Percentiles rank a stretch among this genome's conserved stretches.
Evolutionary conservation across 345 rosid species (phyloP).

Genomic region (Boechera retrofracta): DNA sequence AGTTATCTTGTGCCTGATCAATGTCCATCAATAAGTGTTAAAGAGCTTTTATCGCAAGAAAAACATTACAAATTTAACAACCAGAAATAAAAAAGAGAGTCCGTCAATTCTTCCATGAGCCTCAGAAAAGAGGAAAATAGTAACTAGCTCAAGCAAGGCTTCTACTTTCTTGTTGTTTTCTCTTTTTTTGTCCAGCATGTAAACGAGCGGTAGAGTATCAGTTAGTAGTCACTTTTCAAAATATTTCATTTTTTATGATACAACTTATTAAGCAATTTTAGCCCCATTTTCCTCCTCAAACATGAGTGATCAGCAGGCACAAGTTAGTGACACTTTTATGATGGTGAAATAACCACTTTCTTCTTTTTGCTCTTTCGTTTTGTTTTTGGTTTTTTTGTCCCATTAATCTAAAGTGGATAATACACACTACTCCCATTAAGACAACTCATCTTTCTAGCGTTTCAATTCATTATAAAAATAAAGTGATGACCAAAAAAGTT

Average conservation of each 20-base stretch:
- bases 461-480: constrained; percentile 12
- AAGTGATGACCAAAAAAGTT: neutral
- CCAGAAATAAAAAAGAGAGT: constrained; percentile 6
- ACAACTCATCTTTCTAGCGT: constrained; percentile 6
- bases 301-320: constrained; percentile 36
- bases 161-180: constrained; percentile 7
- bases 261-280: neutral
- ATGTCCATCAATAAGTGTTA: constrained; percentile 28
- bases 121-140: constrained; percentile 3
- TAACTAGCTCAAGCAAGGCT: constrained; percentile 12
- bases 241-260: neutral
- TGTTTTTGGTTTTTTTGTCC: neutral
- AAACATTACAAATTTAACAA: neutral
- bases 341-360: constrained; percentile 31
- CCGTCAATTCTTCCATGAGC: constrained; percentile 1
- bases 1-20: constrained; percentile 86
- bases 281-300: constrained; percentile 11
- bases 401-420: constrained; percentile 32
- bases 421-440: constrained; percentile 34
- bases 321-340: constrained; percentile 40
- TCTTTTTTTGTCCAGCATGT: neutral
- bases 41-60: constrained; percentile 16
- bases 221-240: neutral
- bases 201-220: neutral
- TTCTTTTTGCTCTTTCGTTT: constrained; percentile 12